phyloP scores from a whole-genome alignment of 1,284 basidiomycete genomes.

The Leccinum solheimii region DNA sequence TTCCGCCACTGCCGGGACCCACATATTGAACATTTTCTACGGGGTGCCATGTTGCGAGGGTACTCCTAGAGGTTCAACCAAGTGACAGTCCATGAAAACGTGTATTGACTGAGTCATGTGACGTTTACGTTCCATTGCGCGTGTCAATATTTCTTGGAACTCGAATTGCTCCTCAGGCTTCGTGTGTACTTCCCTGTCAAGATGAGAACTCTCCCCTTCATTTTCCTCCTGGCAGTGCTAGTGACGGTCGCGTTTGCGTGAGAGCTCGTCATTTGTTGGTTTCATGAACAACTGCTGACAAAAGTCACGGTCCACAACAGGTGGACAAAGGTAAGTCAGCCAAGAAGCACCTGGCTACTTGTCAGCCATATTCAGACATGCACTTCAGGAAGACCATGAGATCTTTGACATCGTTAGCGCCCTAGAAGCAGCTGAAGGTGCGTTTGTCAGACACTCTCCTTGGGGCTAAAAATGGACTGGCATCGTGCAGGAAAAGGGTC shows the following conservation, averaged over 20 bases:
- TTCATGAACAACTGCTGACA: constrained; percentile 2
- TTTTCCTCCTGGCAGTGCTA: constrained; percentile 45
- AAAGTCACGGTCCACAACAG: constrained; percentile 35
- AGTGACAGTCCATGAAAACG: neutral
- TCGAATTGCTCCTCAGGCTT: neutral
- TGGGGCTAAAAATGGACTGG: constrained; percentile 5
- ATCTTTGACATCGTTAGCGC: constrained; percentile 94
- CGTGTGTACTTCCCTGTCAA: neutral
- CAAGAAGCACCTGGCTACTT: neutral
- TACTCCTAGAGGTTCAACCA: neutral
- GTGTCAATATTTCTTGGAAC: neutral
- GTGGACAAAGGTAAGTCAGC: constrained; percentile 63
- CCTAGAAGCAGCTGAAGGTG: constrained; percentile 80
- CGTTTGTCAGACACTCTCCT: constrained; percentile 8
- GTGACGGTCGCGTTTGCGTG: constrained; percentile 49
- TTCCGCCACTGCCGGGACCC: constrained; percentile 81
- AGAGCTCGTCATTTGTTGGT: constrained; percentile 25
- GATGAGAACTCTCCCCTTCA: constrained; percentile 44
- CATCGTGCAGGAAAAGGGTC: constrained; percentile 69
- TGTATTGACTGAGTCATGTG: constrained; percentile 18
- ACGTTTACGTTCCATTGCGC: constrained; percentile 2
- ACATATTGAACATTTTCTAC: constrained; percentile 64
- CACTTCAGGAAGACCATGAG: constrained; percentile 81
- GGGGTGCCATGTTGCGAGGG: constrained; percentile 48
- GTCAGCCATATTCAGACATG: constrained; percentile 11